These are phyloP conservation scores for Coniosporium apollinis DNA, from an alignment of 495 filamentous ascomycete genomes.

Conservation along the genomic window DNA sequence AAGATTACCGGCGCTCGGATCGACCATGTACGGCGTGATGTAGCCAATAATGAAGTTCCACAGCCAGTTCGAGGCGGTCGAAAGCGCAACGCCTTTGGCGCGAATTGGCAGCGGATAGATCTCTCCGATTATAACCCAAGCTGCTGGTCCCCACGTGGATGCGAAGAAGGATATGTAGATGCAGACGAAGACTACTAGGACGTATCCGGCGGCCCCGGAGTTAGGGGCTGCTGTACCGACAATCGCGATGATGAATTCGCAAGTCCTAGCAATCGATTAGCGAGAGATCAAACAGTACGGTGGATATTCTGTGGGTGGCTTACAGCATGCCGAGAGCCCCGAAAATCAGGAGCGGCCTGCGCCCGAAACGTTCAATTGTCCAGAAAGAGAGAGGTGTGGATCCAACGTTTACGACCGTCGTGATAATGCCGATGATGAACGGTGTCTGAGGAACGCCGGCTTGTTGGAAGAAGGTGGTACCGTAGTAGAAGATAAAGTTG, in stretches of 20 bases:
- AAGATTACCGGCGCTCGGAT: constrained; percentile 42
- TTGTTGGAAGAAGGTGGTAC: constrained; percentile 58
- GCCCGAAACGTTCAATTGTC: constrained; percentile 64
- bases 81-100: constrained; percentile 58
- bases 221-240: constrained; percentile 19
- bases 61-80: constrained; percentile 73
- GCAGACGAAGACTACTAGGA: constrained; percentile 20
- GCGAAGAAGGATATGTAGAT: constrained; percentile 35
- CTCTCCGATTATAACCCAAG: constrained; percentile 71
- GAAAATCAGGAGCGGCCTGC: constrained; percentile 61
- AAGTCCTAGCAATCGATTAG: constrained; percentile 20
- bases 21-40: constrained; percentile 63
- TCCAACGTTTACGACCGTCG: constrained; percentile 68
- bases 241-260: constrained; percentile 72
- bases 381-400: constrained; percentile 72
- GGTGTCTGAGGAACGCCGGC: constrained; percentile 51
- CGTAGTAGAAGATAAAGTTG: constrained; percentile 92
- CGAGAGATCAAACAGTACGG: too few species aligned
- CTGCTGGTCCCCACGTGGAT: constrained; percentile 28
- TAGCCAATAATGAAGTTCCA: constrained; percentile 55
- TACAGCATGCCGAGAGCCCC: constrained; percentile 66
- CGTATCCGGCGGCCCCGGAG: constrained; percentile 7
- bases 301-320: too few species aligned
- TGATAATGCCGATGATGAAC: constrained; percentile 68
- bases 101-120: constrained; percentile 72